These are phyloP conservation scores for Debaryomyces sp. DNA, from an alignment of 1,139 yeast species.

Conservation along the genomic window DNA sequence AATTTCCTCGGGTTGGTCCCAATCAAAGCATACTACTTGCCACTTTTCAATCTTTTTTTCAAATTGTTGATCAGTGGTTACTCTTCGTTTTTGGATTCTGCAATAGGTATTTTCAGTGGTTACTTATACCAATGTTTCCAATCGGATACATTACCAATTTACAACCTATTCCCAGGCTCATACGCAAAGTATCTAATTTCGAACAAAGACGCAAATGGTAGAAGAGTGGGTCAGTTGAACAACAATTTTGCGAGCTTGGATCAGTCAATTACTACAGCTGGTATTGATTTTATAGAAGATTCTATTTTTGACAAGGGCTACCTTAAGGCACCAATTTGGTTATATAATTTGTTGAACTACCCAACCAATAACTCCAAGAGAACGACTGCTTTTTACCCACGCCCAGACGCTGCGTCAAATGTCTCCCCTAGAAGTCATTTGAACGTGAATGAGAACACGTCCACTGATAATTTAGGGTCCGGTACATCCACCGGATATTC, in stretches of 20 bases:
- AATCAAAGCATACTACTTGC: slow-evolving; percentile 60
- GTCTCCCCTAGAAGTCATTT: background rate
- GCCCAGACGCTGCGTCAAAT: slow-evolving; percentile 1
- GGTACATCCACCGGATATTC: slow-evolving; percentile 13
- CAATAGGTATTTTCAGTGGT: slow-evolving; percentile 56
- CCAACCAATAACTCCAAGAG: slow-evolving; percentile 32
- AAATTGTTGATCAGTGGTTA: slow-evolving; percentile 49
- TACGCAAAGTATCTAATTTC: slow-evolving; percentile 27
- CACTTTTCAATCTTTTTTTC: slow-evolving; percentile 55
- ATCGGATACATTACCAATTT: slow-evolving; percentile 51
- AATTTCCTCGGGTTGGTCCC: slow-evolving; percentile 57
- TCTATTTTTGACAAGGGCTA: slow-evolving; percentile 47
- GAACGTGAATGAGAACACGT: slow-evolving; percentile 1
- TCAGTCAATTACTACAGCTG: slow-evolving; percentile 6
- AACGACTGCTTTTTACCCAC: slow-evolving; percentile 31
- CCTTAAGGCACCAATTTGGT: slow-evolving; percentile 44
- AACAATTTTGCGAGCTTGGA: slow-evolving; percentile 10
- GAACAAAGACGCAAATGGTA: slow-evolving; percentile 20
- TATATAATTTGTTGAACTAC: slow-evolving; percentile 34
- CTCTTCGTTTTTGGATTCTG: slow-evolving; percentile 38
- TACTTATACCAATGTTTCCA: slow-evolving; percentile 63
- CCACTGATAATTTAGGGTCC: slow-evolving; percentile 1
- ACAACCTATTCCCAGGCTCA: slow-evolving; percentile 49
- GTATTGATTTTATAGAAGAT: slow-evolving; percentile 30
- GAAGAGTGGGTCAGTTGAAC: slow-evolving; percentile 34